A percentile compares a stretch with the other conserved stretches of the same genome.
Evolutionary conservation across 768 basidiomycete species (phyloP).

Genomic region (Pisolithus albus): DNA sequence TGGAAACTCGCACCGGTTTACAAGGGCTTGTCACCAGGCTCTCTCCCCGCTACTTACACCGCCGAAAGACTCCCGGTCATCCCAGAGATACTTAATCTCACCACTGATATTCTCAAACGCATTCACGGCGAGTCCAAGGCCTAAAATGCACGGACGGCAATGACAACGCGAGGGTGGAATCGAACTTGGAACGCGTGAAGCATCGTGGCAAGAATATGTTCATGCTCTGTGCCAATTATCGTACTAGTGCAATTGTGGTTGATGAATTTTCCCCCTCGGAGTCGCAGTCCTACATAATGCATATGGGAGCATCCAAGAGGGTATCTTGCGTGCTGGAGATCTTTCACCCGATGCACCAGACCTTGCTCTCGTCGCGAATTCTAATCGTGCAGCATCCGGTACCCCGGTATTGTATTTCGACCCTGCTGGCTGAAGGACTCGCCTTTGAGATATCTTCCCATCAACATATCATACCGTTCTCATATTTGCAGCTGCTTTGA

Average conservation of each 20-base stretch:
- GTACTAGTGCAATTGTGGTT: too few relatives aligned
- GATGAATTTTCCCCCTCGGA: too few relatives aligned
- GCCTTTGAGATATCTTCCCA: neutral
- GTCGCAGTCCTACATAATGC: too few relatives aligned
- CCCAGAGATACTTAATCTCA: conserved; percentile 31
- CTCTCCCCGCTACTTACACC: conserved; percentile 32
- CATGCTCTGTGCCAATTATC: too few relatives aligned
- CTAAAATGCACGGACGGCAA: neutral
- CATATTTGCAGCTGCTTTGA: conserved; percentile 25
- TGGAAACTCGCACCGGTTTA: conserved; percentile 37
- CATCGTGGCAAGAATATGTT: too few relatives aligned
- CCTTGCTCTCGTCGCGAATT: too few relatives aligned
- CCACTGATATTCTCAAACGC: conserved; percentile 15
- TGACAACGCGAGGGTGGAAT: neutral
- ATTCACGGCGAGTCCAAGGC: neutral
- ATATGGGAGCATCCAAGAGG: too few relatives aligned
- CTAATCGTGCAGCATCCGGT: too few relatives aligned
- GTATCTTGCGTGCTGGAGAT: too few relatives aligned
- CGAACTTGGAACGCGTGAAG: neutral
- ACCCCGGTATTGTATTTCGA: too few relatives aligned
- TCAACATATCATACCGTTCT: conserved; percentile 33
- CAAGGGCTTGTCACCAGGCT: neutral
- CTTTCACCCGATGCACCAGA: too few relatives aligned
- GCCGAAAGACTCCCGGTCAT: conserved; percentile 37
- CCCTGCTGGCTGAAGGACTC: too few relatives aligned